phyloP scores from a whole-genome alignment of 2,329 filamentous ascomycete genomes.

The Penicillium sp. region DNA sequence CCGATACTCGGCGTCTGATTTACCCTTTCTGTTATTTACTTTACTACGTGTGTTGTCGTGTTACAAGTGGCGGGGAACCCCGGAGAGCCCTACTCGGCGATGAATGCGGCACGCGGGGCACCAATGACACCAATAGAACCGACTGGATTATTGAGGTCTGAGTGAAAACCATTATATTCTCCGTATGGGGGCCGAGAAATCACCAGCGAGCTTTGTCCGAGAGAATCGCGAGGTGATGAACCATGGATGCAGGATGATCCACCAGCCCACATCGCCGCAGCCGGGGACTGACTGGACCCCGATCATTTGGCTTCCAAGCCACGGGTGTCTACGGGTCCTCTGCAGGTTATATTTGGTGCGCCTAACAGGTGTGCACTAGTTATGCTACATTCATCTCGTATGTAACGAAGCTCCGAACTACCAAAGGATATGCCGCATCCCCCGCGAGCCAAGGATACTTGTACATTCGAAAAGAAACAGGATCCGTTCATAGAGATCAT shows the following conservation, averaged over 20 bases:
- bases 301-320: background rate
- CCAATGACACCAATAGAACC: background rate
- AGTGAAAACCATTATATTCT: too few species aligned
- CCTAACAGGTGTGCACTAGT: background rate
- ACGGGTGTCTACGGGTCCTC: background rate
- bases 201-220: slow-evolving; percentile 22
- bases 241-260: slow-evolving; percentile 7
- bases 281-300: background rate
- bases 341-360: background rate
- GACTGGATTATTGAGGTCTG: background rate
- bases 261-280: slow-evolving; percentile 2
- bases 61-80: background rate
- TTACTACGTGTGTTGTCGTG: background rate
- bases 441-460: background rate
- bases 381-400: background rate
- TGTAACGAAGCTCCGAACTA: background rate
- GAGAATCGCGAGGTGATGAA: slow-evolving; percentile 17
- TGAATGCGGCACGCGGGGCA: background rate
- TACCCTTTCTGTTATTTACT: background rate
- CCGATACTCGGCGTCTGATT: slow-evolving; percentile 5
- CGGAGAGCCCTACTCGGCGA: background rate
- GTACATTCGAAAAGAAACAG: background rate
- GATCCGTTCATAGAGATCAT: background rate
- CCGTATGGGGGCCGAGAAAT: too few species aligned
- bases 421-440: background rate